phyloP scores from a whole-genome alignment of 2,329 filamentous ascomycete genomes.

The Neonectria hederae region DNA sequence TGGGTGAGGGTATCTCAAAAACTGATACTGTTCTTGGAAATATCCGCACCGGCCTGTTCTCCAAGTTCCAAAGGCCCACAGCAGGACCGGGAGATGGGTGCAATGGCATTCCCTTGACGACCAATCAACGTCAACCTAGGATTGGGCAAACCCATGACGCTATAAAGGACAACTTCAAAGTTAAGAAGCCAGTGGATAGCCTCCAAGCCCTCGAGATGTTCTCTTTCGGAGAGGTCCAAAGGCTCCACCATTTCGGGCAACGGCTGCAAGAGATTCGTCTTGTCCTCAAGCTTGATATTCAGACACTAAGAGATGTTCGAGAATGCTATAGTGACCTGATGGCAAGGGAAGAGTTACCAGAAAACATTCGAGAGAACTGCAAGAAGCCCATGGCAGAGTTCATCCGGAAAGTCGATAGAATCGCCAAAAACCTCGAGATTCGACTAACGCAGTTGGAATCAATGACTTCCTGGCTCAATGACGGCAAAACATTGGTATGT shows the following conservation, averaged over 20 bases:
- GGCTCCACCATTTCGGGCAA: conserved; percentile 13
- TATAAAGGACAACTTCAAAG: not conserved
- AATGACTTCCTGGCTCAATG: conserved; percentile 3
- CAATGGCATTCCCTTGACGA: not conserved
- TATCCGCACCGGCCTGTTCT: not conserved
- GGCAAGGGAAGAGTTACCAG: not conserved
- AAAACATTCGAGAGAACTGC: not conserved
- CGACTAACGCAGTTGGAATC: conserved; percentile 16
- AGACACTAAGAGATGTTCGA: conserved; percentile 11
- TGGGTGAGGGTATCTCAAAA: not conserved
- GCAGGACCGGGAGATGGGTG: not conserved
- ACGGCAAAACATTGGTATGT: conserved; percentile 21
- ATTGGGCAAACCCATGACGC: not conserved
- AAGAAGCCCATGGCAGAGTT: not conserved
- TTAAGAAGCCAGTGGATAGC: not conserved
- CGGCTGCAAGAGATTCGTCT: conserved; percentile 14
- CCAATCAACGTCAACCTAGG: not conserved
- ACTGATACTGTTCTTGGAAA: not conserved
- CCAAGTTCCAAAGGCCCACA: not conserved
- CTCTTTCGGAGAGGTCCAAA: conserved; percentile 17
- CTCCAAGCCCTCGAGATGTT: conserved; percentile 20
- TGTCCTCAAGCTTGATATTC: conserved; percentile 21
- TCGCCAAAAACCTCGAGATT: conserved; percentile 17
- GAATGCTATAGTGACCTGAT: conserved; percentile 18
- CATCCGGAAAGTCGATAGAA: conserved; percentile 10